Evolutionary conservation across 805 yeast genomes (phyloP).

Genomic region (Kazachstania bromeliacearum): DNA sequence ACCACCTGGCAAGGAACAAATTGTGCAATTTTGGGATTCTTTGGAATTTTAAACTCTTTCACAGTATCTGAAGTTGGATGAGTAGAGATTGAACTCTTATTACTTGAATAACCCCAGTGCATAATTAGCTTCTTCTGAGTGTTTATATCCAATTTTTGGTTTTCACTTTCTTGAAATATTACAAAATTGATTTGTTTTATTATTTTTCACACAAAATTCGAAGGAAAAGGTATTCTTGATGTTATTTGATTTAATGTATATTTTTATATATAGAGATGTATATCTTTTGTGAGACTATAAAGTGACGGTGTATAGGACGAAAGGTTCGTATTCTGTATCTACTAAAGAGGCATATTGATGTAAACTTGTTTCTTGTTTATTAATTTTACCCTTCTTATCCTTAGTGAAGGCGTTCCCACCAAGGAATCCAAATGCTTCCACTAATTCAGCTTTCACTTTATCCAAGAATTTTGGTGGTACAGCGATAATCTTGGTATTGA

Average conservation of each 20-base stretch:
- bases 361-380: conserved; percentile 50
- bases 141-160: not conserved
- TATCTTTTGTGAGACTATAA: conserved; percentile 4
- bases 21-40: too few relatives aligned
- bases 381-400: conserved; percentile 56
- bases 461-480: conserved; percentile 39
- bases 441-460: conserved; percentile 59
- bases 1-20: too few relatives aligned
- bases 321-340: conserved; percentile 93
- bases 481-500: conserved; percentile 43
- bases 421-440: conserved; percentile 72
- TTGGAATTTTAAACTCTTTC: too few relatives aligned
- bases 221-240: too few relatives aligned
- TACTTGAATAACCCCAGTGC: conserved; percentile 3
- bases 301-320: conserved; percentile 60
- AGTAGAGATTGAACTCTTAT: too few relatives aligned
- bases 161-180: not conserved
- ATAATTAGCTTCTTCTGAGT: not conserved
- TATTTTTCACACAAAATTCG: not conserved
- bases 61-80: too few relatives aligned
- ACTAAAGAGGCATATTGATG: conserved; percentile 87
- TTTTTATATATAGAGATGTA: not conserved
- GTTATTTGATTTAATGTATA: too few relatives aligned
- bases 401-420: conserved; percentile 81
- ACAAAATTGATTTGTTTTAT: not conserved